Conservation (phyloP, 1,284 basidiomycete genomes). For the Sporisorium graminicola region DNA sequence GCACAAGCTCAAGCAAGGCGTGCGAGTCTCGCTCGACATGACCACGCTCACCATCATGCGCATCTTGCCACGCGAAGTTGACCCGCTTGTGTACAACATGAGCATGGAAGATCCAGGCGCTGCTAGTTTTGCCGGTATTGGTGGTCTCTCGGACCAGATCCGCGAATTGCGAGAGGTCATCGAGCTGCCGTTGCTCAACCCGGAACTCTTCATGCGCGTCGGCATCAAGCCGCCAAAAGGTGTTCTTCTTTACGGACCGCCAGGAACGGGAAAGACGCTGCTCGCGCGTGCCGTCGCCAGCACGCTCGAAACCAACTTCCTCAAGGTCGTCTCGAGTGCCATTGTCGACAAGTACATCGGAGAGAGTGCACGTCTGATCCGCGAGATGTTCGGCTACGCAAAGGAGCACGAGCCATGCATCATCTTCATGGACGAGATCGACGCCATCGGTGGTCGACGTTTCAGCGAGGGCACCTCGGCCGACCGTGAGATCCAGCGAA, state of each 20-base stretch:
- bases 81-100: slow-evolving; percentile 99
- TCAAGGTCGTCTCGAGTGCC: slow-evolving; percentile 98
- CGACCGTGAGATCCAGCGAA: slow-evolving; percentile 98
- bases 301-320: slow-evolving; percentile 94
- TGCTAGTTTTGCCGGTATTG: slow-evolving; percentile 95
- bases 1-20: slow-evolving; percentile 90
- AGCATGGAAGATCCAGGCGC: slow-evolving; percentile 96
- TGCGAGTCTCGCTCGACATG: slow-evolving; percentile 98
- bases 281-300: slow-evolving; percentile 95
- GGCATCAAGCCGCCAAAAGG: slow-evolving; percentile 97
- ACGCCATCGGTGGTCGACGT: slow-evolving; percentile 74
- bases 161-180: slow-evolving; percentile 97
- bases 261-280: slow-evolving; percentile 95
- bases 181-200: slow-evolving; percentile 93
- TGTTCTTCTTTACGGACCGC: slow-evolving; percentile 90
- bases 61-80: slow-evolving; percentile 95
- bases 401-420: slow-evolving; percentile 96
- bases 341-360: slow-evolving; percentile 99
- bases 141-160: slow-evolving; percentile 95
- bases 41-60: slow-evolving; percentile 97
- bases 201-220: slow-evolving; percentile 93
- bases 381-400: slow-evolving; percentile 98
- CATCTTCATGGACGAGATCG: slow-evolving; percentile 99
- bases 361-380: slow-evolving; percentile 92
- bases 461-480: slow-evolving; percentile 99